Evolutionary conservation across 495 filamentous ascomycete genomes (phyloP).

Genomic region (Neohortaea acidophila): DNA sequence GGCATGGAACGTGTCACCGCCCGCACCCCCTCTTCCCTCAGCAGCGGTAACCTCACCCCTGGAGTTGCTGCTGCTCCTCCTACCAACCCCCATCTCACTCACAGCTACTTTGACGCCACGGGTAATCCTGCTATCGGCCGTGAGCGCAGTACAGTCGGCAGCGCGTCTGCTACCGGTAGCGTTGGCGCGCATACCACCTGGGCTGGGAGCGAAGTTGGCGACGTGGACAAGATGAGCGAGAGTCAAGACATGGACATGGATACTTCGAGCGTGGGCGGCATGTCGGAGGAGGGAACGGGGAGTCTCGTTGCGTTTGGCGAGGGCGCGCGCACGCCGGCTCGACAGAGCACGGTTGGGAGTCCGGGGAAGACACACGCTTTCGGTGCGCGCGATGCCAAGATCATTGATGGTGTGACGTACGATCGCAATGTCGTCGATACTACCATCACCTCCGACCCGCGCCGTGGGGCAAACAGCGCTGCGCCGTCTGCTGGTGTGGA

Average conservation of each 20-base stretch:
- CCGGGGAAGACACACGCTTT: constrained; percentile 15
- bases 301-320: constrained; percentile 78
- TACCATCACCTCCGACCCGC: constrained; percentile 20
- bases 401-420: constrained; percentile 29
- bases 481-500: constrained; percentile 26
- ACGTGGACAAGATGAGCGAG: constrained; percentile 54
- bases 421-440: constrained; percentile 25
- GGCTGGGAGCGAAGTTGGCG: constrained; percentile 49
- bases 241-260: constrained; percentile 19
- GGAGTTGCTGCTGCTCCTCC: constrained; percentile 11
- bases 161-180: constrained; percentile 62
- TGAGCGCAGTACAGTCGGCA: constrained; percentile 71
- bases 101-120: constrained; percentile 56
- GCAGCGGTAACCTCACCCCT: constrained; percentile 17
- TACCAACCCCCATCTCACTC: constrained; percentile 15
- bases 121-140: constrained; percentile 37
- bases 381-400: constrained; percentile 23
- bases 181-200: constrained; percentile 61
- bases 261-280: constrained; percentile 48
- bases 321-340: constrained; percentile 47
- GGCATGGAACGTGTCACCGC: constrained; percentile 67
- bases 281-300: constrained; percentile 71
- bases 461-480: constrained; percentile 8
- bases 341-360: constrained; percentile 22
- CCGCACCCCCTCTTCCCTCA: constrained; percentile 26